phyloP scores from a whole-genome alignment of 441 rosid genomes.

The Macaranga tanarius region DNA sequence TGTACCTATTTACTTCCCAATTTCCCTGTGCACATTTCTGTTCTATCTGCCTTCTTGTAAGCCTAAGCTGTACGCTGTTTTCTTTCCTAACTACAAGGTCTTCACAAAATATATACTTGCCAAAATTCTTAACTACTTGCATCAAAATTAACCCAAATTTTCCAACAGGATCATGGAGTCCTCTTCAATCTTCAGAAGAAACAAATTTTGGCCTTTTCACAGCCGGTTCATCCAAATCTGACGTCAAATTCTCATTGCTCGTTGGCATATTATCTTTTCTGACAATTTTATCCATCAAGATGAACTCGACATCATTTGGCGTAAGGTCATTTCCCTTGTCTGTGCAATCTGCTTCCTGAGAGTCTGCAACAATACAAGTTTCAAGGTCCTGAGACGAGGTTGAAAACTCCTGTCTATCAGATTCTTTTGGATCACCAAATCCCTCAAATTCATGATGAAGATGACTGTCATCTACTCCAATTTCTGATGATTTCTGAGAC shows the following conservation, averaged over 20 bases:
- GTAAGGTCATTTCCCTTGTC: slow-evolving; percentile 23
- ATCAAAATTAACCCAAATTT: neutral
- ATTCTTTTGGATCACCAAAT: slow-evolving; percentile 6
- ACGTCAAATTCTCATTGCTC: neutral
- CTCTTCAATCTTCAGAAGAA: slow-evolving; percentile 1
- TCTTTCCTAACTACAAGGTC: neutral
- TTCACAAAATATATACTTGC: neutral
- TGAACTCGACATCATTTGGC: slow-evolving; percentile 26
- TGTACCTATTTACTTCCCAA: neutral
- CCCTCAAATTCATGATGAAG: slow-evolving; percentile 25
- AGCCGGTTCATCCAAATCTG: slow-evolving; percentile 14
- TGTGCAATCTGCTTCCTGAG: slow-evolving; percentile 21
- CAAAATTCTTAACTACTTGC: neutral
- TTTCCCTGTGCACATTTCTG: neutral
- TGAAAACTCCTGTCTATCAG: slow-evolving; percentile 26
- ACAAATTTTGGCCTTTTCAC: neutral
- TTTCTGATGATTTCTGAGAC: slow-evolving; percentile 32
- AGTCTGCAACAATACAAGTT: slow-evolving; percentile 41
- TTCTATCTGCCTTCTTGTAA: slow-evolving; percentile 1
- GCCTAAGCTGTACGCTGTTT: neutral
- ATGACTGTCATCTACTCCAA: slow-evolving; percentile 27
- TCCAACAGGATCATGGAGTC: neutral
- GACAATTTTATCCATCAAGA: slow-evolving; percentile 10
- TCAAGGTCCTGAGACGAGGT: slow-evolving; percentile 22
- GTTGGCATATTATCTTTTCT: slow-evolving; percentile 13